Evolutionary conservation across 1,139 yeast species (phyloP).

Genomic region (Magnusiomyces magnusii): DNA sequence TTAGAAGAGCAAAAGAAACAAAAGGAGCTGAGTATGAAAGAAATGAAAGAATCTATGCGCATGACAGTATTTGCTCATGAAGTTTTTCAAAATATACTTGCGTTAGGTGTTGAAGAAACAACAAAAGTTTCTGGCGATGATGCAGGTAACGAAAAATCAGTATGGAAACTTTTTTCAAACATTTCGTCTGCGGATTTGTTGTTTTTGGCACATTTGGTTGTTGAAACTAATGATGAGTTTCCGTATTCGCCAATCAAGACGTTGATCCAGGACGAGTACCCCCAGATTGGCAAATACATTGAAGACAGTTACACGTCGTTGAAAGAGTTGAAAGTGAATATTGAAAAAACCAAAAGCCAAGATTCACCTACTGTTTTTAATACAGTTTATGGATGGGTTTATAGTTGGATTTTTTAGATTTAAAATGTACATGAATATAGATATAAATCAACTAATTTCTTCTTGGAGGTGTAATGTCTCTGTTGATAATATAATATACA

Average conservation of each 20-base stretch:
- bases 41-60: slow-evolving; percentile 45
- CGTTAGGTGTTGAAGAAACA: slow-evolving; percentile 2
- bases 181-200: slow-evolving; percentile 23
- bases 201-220: slow-evolving; percentile 24
- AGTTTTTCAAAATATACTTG: slow-evolving; percentile 31
- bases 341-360: slow-evolving; percentile 8
- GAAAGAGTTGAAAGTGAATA: slow-evolving; percentile 4
- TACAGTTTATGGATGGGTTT: slow-evolving; percentile 1
- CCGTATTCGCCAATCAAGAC: slow-evolving; percentile 22
- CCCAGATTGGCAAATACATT: slow-evolving; percentile 14
- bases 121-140: background rate
- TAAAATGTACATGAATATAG: background rate
- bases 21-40: slow-evolving; percentile 40
- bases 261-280: slow-evolving; percentile 22
- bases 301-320: slow-evolving; percentile 1
- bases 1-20: slow-evolving; percentile 40
- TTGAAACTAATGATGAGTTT: slow-evolving; percentile 20
- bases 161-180: slow-evolving; percentile 4
- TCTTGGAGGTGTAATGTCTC: slow-evolving; percentile 55
- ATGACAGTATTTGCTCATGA: slow-evolving; percentile 41
- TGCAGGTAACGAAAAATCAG: slow-evolving; percentile 10
- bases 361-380: slow-evolving; percentile 12
- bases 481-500: slow-evolving; percentile 56
- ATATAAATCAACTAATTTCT: slow-evolving; percentile 33
- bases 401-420: background rate